Evolutionary conservation across 148 eudicot species (phyloP).

Genomic region (Silene latifolia): DNA sequence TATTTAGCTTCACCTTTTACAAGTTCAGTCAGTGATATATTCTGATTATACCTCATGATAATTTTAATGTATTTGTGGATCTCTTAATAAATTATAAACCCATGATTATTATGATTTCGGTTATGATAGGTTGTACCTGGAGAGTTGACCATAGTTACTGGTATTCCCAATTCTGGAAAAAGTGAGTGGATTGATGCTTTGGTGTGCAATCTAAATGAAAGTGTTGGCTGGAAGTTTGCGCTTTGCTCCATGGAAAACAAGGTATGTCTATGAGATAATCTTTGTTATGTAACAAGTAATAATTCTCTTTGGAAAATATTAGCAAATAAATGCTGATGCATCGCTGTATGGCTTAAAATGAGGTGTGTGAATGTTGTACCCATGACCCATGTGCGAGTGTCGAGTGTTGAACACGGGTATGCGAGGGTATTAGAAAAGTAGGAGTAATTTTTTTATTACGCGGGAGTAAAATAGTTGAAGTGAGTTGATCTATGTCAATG

Average conservation of each 20-base stretch:
- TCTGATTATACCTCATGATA: background rate
- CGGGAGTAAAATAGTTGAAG: background rate
- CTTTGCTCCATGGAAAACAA: conserved; percentile 98
- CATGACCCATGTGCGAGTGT: too few species aligned
- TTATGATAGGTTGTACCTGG: conserved; percentile 84
- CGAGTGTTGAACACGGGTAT: too few species aligned
- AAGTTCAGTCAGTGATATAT: background rate
- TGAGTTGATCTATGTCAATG: background rate
- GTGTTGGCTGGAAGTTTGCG: conserved; percentile 83
- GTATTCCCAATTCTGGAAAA: conserved; percentile 98
- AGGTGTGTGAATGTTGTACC: too few species aligned
- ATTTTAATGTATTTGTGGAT: background rate
- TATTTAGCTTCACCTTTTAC: background rate
- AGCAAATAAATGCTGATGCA: background rate
- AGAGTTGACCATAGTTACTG: conserved; percentile 89
- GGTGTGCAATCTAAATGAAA: conserved; percentile 70
- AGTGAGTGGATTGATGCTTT: conserved; percentile 99
- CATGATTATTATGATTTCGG: background rate
- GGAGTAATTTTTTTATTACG: too few species aligned
- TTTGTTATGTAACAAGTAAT: background rate
- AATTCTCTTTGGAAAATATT: background rate
- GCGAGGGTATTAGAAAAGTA: too few species aligned
- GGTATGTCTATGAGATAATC: conserved; percentile 35
- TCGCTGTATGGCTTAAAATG: background rate
- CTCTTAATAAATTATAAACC: background rate